Base-by-base conservation (phyloP, 2,329 filamentous ascomycete genomes). In the Aurifilum marmelostoma region DNA sequence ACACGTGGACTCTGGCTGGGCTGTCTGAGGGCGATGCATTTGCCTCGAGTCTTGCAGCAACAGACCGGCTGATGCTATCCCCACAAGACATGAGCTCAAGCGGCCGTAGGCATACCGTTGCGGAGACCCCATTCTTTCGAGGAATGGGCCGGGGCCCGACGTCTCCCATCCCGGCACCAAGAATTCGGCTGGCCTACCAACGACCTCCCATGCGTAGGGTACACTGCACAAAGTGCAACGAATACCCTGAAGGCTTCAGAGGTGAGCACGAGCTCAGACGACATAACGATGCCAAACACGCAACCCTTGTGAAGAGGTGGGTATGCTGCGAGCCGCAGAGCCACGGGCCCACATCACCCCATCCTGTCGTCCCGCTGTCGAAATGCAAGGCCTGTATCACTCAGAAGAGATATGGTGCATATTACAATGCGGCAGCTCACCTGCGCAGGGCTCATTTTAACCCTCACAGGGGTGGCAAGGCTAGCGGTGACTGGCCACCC, bases 251-350 rank as follows among this genome's bases (percentile, higher is more conserved):
- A 71, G 94, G 94, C 6, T 97, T 97, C 78, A 91, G 94, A 60
- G 94, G 94, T 69, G 93, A 97, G 67, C 94, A 97, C 78, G 94
- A 97, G 78, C 84, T 94, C 63, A 85, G 90, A 67, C 85, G 92
- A 68, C 92, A 94, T 77, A 83, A 81, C 24, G 85, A 88, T 70
- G 85, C 86, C 6, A 87, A 87, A 70, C 86, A 88, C 72, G 84
- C 86, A 3, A 81, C 84, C 12, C 75, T 85, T 47, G 84, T 87
- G 37, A 86, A 85, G 75, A 79, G 84, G 74, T 88, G 85, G 84
- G 82, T 88, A 24, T 88, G 85, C 76, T 83, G 81, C 39, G 85
- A 87, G 71, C 85, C 85, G 34, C 79, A 82, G 21, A 78, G 72
- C 52, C 72, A 78, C 61, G 73, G 77, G 58, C 70, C 78, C 52